Conservation (phyloP, 1,284 basidiomycete species). For the Puccinia polysora region DNA sequence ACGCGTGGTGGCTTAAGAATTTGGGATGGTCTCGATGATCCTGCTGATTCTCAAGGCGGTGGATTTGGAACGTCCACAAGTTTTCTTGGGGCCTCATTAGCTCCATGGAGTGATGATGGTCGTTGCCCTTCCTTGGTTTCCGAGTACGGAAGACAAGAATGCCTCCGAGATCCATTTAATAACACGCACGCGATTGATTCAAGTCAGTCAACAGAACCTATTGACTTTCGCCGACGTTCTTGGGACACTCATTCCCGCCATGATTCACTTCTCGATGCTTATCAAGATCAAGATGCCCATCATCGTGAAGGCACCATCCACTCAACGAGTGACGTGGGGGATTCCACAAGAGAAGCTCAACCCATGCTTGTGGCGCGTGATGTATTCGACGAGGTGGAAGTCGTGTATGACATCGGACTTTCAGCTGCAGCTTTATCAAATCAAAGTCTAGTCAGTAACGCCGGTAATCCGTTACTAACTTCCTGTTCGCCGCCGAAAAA, state of each 20-base stretch:
- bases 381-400: neutral
- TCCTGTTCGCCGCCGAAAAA: neutral
- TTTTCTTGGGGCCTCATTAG: slow-evolving; percentile 38
- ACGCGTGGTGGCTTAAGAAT: slow-evolving; percentile 39
- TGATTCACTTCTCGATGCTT: slow-evolving; percentile 28
- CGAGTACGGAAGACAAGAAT: slow-evolving; percentile 10
- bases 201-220: neutral
- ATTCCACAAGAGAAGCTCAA: neutral
- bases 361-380: neutral
- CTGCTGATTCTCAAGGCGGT: neutral
- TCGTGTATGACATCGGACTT: neutral
- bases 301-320: neutral
- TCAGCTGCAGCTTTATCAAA: neutral
- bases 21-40: slow-evolving; percentile 33
- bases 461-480: slow-evolving; percentile 1
- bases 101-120: slow-evolving; percentile 41
- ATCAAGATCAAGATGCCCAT: neutral
- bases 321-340: neutral
- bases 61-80: slow-evolving; percentile 38
- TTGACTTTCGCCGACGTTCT: neutral
- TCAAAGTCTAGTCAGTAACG: neutral
- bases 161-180: neutral
- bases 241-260: neutral
- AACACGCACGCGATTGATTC: neutral
- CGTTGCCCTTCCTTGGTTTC: slow-evolving; percentile 14